Conservation (phyloP, 208 protist species). For the Porcisia deanei region DNA sequence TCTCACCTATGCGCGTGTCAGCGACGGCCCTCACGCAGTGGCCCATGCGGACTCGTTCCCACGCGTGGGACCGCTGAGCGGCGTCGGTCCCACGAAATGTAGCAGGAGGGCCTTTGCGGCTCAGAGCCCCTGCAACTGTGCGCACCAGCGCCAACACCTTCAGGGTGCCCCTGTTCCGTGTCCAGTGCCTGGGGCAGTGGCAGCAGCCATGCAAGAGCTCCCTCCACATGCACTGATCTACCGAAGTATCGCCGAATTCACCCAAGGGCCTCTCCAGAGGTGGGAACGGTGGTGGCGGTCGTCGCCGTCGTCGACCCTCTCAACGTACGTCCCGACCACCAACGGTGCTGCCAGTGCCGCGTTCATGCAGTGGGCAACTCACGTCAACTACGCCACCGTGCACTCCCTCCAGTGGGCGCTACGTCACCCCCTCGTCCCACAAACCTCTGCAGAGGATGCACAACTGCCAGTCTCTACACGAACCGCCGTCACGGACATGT, state of each 20-base stretch:
- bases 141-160: not conserved
- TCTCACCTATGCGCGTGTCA: slow-evolving; percentile 1
- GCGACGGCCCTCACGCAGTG: not conserved
- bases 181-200: not conserved
- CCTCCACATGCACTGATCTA: slow-evolving; percentile 17
- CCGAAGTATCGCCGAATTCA: slow-evolving; percentile 10
- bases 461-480: not conserved
- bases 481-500: slow-evolving; percentile 5
- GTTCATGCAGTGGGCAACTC: slow-evolving; percentile 18
- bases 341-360: not conserved
- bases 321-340: not conserved
- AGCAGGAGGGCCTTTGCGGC: not conserved
- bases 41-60: not conserved
- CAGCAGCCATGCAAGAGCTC: not conserved
- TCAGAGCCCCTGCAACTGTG: not conserved
- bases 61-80: not conserved
- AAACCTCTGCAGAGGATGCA: not conserved
- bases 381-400: slow-evolving; percentile 26
- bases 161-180: not conserved
- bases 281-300: slow-evolving; percentile 18
- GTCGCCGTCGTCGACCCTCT: not conserved
- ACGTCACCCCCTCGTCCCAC: not conserved
- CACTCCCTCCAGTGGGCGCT: slow-evolving; percentile 27
- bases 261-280: slow-evolving; percentile 21
- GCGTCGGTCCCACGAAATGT: not conserved